phyloP scores from a whole-genome alignment of 2,329 filamentous ascomycete genomes.

The Verticillium klebahnii region DNA sequence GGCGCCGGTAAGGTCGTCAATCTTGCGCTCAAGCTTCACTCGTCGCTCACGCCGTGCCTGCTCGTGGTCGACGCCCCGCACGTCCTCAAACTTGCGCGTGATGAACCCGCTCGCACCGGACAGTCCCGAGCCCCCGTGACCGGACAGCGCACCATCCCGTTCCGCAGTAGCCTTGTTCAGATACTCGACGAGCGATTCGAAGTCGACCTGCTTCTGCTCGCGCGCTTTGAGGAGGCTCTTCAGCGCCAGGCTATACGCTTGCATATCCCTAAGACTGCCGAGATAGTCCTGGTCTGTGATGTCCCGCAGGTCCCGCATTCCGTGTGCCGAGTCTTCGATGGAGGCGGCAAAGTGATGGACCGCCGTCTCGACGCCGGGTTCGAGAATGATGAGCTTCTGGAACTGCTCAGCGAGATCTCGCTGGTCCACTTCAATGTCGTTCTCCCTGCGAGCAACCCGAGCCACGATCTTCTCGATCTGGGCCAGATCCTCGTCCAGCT shows the following conservation, averaged over 20 bases:
- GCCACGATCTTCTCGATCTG: slow-evolving; percentile 96
- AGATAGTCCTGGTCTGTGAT: slow-evolving; percentile 95
- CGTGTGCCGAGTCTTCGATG: slow-evolving; percentile 76
- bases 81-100: slow-evolving; percentile 91
- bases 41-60: slow-evolving; percentile 81
- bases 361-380: slow-evolving; percentile 78
- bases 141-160: slow-evolving; percentile 70
- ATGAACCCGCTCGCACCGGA: slow-evolving; percentile 82
- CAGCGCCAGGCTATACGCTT: slow-evolving; percentile 83
- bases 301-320: slow-evolving; percentile 77
- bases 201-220: slow-evolving; percentile 97
- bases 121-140: slow-evolving; percentile 50
- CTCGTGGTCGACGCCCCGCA: slow-evolving; percentile 94
- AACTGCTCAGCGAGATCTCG: slow-evolving; percentile 90
- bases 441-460: slow-evolving; percentile 80
- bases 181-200: slow-evolving; percentile 93
- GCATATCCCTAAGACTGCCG: slow-evolving; percentile 89
- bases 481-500: slow-evolving; percentile 86
- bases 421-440: slow-evolving; percentile 83
- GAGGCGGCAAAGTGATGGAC: slow-evolving; percentile 83
- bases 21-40: slow-evolving; percentile 85
- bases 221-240: slow-evolving; percentile 86
- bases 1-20: slow-evolving; percentile 85
- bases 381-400: slow-evolving; percentile 84
- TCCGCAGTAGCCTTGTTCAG: slow-evolving; percentile 86